Evolutionary conservation across 73 alveolate genomes (phyloP).

Genomic region (Effrenium voratum): DNA sequence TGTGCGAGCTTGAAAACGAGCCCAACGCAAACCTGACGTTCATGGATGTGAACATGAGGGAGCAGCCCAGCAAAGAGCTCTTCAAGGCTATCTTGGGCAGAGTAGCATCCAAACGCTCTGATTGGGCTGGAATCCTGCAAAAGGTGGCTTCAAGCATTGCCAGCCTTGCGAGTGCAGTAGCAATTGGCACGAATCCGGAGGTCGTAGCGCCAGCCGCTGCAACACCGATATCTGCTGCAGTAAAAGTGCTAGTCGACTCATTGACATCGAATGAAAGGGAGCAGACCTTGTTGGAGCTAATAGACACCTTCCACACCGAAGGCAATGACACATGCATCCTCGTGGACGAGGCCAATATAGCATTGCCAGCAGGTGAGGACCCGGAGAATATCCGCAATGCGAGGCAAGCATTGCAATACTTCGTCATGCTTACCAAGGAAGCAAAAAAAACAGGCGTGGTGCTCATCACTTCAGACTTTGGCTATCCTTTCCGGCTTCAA

Average conservation of each 20-base stretch:
- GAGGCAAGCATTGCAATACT: neutral
- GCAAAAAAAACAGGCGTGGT: neutral
- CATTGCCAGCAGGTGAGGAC: neutral
- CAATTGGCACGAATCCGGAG: constrained; percentile 6
- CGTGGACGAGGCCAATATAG: constrained; percentile 38
- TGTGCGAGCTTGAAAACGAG: constrained; percentile 51
- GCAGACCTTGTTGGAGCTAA: neutral
- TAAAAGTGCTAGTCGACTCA: neutral
- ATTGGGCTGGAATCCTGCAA: neutral
- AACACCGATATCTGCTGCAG: neutral
- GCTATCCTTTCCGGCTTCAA: constrained; percentile 42
- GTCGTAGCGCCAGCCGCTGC: neutral
- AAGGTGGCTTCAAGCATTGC: neutral
- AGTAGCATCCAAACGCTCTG: neutral
- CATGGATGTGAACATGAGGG: constrained; percentile 49
- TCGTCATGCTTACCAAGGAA: neutral
- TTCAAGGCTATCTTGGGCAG: neutral
- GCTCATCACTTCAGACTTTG: constrained; percentile 31
- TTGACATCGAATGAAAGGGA: neutral
- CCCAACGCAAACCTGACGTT: constrained; percentile 33
- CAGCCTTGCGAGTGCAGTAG: neutral
- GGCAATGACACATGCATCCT: neutral
- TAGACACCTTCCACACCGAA: neutral
- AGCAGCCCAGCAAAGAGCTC: constrained; percentile 13
- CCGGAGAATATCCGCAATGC: neutral